Evolutionary conservation across 2,329 filamentous ascomycete species (phyloP).

Genomic region (Dichotomopilus funicola): DNA sequence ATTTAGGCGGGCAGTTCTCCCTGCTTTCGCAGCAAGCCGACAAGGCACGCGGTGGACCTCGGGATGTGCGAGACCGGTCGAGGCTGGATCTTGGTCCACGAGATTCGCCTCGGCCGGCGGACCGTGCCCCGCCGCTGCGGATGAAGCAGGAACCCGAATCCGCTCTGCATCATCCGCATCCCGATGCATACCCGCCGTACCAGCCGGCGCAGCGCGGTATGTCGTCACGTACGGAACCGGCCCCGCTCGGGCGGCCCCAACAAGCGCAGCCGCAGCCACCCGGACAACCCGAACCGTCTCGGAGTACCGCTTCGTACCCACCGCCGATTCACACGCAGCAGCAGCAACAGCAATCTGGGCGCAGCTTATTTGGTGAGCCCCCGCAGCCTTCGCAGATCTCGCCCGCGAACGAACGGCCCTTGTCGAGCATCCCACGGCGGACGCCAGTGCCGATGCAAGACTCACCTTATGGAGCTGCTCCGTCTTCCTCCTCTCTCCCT

Average conservation of each 20-base stretch:
- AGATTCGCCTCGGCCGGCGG: conserved; percentile 24
- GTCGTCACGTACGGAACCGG: conserved; percentile 35
- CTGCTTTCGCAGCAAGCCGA: conserved; percentile 15
- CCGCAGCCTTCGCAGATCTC: conserved; percentile 21
- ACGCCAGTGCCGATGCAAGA: conserved; percentile 26
- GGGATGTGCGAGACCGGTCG: conserved; percentile 20
- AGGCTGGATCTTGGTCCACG: conserved; percentile 24
- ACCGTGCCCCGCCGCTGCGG: conserved; percentile 24
- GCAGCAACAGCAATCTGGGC: conserved; percentile 14
- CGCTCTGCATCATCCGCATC: conserved; percentile 31
- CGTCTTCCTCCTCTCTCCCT: neutral
- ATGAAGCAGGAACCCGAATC: conserved; percentile 48
- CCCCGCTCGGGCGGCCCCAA: conserved; percentile 30
- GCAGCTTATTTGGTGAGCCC: conserved; percentile 16
- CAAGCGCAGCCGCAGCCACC: no score
- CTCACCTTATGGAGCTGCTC: conserved; percentile 13
- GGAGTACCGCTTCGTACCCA: conserved; percentile 31
- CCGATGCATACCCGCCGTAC: conserved; percentile 36
- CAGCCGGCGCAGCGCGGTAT: conserved; percentile 35
- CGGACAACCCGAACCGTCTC: conserved; percentile 37
- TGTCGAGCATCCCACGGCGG: conserved; percentile 34
- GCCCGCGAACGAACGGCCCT: conserved; percentile 28
- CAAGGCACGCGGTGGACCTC: conserved; percentile 13
- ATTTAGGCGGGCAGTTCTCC: conserved; percentile 14
- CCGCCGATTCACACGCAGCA: conserved; percentile 29